These are phyloP conservation scores for Dalechampia spathulata DNA, from an alignment of 441 rosid species.

Conservation along the genomic window DNA sequence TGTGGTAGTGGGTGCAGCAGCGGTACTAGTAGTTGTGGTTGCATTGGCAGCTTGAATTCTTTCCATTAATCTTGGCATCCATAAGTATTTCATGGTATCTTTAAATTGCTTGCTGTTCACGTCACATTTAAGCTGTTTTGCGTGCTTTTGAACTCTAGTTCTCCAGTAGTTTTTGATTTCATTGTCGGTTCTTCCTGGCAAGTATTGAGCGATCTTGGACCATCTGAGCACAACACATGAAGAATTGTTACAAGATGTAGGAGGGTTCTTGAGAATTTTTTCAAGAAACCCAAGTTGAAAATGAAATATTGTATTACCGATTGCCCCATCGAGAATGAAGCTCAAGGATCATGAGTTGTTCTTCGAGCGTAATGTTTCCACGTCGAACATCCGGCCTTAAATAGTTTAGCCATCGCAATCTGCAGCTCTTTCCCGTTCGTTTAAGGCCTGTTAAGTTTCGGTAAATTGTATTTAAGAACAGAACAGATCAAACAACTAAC, in stretches of 20 bases:
- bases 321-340: conserved; percentile 99
- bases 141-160: conserved; percentile 94
- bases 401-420: conserved; percentile 91
- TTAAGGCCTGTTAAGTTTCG: conserved; percentile 48
- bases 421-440: conserved; percentile 93
- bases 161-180: conserved; percentile 98
- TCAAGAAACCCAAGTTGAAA: no score
- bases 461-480: not conserved
- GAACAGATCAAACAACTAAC: no score
- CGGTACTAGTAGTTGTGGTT: conserved; percentile 4
- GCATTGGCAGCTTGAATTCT: conserved; percentile 68
- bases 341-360: conserved; percentile 87
- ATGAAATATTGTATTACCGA: conserved; percentile 49
- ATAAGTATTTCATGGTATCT: conserved; percentile 78
- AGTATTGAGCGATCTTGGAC: conserved; percentile 92
- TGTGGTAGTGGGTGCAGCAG: conserved; percentile 6
- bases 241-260: no score
- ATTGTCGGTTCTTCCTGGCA: conserved; percentile 97
- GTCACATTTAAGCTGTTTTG: conserved; percentile 94
- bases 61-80: conserved; percentile 94
- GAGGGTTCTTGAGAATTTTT: no score
- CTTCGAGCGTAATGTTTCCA: conserved; percentile 90
- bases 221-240: conserved; percentile 46
- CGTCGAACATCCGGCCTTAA: conserved; percentile 98
- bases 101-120: conserved; percentile 96